phyloP scores from a whole-genome alignment of 371 early-diverging fungal species.

The Mucor saturninus region DNA sequence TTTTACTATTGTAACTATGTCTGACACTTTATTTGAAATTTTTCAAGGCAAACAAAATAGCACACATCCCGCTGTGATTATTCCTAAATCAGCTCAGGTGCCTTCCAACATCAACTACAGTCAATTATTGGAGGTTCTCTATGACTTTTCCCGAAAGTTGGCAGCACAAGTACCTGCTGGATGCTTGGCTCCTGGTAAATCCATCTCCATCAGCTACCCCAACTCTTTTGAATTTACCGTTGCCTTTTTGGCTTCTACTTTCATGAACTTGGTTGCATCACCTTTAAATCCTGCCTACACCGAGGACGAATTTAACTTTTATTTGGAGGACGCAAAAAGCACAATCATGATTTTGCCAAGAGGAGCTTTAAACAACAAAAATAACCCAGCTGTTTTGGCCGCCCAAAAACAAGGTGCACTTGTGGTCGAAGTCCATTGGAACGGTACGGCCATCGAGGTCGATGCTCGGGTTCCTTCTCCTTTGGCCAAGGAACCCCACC shows the following conservation, averaged over 20 bases:
- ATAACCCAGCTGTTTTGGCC: constrained; percentile 65
- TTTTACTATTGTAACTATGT: constrained; percentile 10
- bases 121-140: constrained; percentile 40
- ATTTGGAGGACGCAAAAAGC: constrained; percentile 74
- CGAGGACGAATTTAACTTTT: constrained; percentile 78
- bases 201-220: constrained; percentile 71
- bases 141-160: constrained; percentile 44
- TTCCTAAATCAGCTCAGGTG: constrained; percentile 46
- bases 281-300: constrained; percentile 83
- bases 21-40: constrained; percentile 35
- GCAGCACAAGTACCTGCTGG: constrained; percentile 32
- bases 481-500: constrained; percentile 16
- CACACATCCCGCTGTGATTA: constrained; percentile 39
- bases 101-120: constrained; percentile 39
- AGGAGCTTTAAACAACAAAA: constrained; percentile 49
- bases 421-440: constrained; percentile 66
- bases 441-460: constrained; percentile 36
- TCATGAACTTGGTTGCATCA: constrained; percentile 69
- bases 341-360: constrained; percentile 69
- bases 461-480: constrained; percentile 24
- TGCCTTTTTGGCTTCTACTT: constrained; percentile 71
- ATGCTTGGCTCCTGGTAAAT: constrained; percentile 59
- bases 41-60: constrained; percentile 27
- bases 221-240: constrained; percentile 75
- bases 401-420: constrained; percentile 59